These are phyloP conservation scores for Solanum hybrid DNA, from an alignment of 305 asterid species.

Conservation along the genomic window DNA sequence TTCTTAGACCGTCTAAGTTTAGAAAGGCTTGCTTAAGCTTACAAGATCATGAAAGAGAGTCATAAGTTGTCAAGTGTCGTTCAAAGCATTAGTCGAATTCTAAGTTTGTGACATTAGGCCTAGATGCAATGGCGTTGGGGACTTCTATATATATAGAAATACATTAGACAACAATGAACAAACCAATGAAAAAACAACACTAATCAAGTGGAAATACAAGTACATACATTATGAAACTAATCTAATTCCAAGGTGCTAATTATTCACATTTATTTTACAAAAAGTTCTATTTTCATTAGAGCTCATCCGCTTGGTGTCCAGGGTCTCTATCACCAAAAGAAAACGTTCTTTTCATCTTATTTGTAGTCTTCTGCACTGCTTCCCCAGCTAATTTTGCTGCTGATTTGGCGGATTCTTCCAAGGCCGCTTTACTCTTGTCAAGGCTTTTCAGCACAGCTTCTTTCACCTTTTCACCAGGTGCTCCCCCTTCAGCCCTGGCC, in stretches of 20 bases:
- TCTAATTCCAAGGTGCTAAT: not conserved
- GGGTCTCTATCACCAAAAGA: not conserved
- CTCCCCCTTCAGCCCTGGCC: not conserved
- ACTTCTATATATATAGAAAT: not conserved
- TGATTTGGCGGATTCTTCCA: constrained; percentile 14
- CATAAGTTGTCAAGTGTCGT: too few species aligned
- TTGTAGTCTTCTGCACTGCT: not conserved
- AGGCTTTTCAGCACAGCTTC: constrained; percentile 17
- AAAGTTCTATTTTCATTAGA: too few species aligned
- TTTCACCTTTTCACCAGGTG: constrained; percentile 10
- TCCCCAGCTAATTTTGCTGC: constrained; percentile 16
- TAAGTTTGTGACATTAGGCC: too few species aligned
- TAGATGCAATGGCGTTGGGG: not conserved
- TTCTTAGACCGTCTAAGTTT: too few species aligned
- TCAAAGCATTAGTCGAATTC: too few species aligned
- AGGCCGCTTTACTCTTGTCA: constrained; percentile 5
- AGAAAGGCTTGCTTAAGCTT: too few species aligned
- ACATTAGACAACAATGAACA: not conserved
- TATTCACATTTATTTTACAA: not conserved
- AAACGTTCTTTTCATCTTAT: constrained; percentile 11
- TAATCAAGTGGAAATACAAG: not conserved
- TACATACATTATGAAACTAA: not conserved
- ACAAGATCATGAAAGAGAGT: too few species aligned
- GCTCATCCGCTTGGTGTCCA: not conserved
- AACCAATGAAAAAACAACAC: not conserved